phyloP scores from a whole-genome alignment of 1,284 basidiomycete species.

The Dichomitus squalens region DNA sequence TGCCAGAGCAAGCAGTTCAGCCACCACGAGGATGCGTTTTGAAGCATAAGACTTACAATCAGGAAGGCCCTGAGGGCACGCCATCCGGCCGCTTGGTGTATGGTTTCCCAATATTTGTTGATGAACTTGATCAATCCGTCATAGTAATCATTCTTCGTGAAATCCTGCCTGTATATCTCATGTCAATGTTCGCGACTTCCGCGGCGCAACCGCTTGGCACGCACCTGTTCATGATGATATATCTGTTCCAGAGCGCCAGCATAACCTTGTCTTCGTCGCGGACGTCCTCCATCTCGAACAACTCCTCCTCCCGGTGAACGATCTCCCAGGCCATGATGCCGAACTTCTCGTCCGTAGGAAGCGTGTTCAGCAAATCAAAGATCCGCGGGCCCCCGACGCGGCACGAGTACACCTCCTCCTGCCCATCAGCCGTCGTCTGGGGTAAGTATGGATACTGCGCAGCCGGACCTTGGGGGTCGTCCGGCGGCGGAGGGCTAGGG shows the following conservation, averaged over 20 bases:
- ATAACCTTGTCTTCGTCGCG: constrained; percentile 76
- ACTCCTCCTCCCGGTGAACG: constrained; percentile 69
- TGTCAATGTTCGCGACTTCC: neutral
- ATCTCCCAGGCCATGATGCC: constrained; percentile 69
- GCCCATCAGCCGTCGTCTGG: constrained; percentile 46
- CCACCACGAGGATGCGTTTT: neutral
- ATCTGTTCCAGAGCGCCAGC: constrained; percentile 72
- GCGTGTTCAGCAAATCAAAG: constrained; percentile 61
- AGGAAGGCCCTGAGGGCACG: constrained; percentile 62
- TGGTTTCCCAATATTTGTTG: constrained; percentile 61
- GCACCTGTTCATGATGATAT: constrained; percentile 68
- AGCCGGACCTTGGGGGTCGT: constrained; percentile 52
- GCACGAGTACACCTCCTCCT: constrained; percentile 47
- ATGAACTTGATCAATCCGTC: constrained; percentile 56
- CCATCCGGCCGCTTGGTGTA: constrained; percentile 69
- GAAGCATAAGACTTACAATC: constrained; percentile 43
- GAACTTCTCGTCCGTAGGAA: constrained; percentile 54
- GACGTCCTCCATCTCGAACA: constrained; percentile 68
- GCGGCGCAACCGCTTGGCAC: constrained; percentile 11
- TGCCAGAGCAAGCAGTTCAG: neutral
- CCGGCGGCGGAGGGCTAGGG: constrained; percentile 44
- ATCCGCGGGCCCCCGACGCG: constrained; percentile 64
- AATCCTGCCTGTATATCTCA: constrained; percentile 42
- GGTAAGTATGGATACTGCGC: constrained; percentile 56
- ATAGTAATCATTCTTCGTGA: constrained; percentile 53